A percentile compares a stretch with the other conserved stretches of the same genome.
Conservation (phyloP, 352 stramenopile species). For the Phytophthora meadii region DNA sequence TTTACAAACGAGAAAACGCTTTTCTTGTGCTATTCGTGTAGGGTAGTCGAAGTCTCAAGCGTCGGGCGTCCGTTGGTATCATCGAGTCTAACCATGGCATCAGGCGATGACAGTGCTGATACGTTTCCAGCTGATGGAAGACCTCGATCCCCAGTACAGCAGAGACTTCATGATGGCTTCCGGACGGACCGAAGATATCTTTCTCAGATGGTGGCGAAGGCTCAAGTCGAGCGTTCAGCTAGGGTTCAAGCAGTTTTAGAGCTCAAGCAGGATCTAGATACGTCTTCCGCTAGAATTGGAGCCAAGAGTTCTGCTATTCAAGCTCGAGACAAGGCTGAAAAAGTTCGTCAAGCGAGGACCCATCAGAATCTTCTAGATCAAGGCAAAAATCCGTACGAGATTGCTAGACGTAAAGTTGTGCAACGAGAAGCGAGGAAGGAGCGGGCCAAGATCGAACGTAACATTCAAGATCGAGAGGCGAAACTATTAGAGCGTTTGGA, state of each 20-base stretch:
- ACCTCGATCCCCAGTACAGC: slow-evolving; percentile 38
- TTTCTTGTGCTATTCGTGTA: neutral
- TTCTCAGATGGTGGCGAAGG: slow-evolving; percentile 44
- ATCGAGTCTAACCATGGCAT: slow-evolving; percentile 13
- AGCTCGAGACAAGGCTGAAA: slow-evolving; percentile 33
- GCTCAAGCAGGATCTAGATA: slow-evolving; percentile 67
- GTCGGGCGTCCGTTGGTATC: slow-evolving; percentile 20
- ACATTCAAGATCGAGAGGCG: slow-evolving; percentile 62
- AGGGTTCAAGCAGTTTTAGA: slow-evolving; percentile 63
- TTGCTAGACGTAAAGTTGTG: slow-evolving; percentile 57
- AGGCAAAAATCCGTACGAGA: slow-evolving; percentile 83
- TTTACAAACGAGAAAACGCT: slow-evolving; percentile 16
- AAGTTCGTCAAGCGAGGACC: slow-evolving; percentile 37
- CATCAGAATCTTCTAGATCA: slow-evolving; percentile 69
- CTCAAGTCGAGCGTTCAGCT: slow-evolving; percentile 34
- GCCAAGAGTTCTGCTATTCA: slow-evolving; percentile 50
- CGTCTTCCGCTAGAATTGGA: slow-evolving; percentile 50
- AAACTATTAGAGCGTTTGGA: slow-evolving; percentile 62
- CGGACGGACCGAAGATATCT: slow-evolving; percentile 57
- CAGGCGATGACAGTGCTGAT: neutral
- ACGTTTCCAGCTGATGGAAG: neutral
- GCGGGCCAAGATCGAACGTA: slow-evolving; percentile 47
- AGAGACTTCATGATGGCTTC: slow-evolving; percentile 62
- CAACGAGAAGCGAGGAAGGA: slow-evolving; percentile 43
- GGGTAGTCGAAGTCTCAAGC: slow-evolving; percentile 21